Conservation (phyloP, 352 stramenopile species). For the Pythium rishiriense region DNA sequence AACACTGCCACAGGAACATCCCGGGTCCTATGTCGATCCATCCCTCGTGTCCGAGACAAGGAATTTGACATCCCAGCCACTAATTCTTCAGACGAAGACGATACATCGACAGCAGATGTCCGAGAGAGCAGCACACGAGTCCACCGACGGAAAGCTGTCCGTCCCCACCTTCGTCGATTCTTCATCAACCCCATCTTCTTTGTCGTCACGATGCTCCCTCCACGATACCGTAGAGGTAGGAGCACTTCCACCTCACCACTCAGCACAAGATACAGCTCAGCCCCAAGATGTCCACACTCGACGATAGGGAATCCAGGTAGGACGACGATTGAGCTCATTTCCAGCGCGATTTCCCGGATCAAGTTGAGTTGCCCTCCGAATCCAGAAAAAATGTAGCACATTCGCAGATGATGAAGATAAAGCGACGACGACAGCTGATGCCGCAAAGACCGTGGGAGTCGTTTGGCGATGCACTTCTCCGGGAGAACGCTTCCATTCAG, state of each 20-base stretch:
- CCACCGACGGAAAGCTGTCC: background rate
- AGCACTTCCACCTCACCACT: slow-evolving; percentile 56
- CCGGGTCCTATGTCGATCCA: background rate
- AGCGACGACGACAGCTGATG: slow-evolving; percentile 37
- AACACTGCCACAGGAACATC: slow-evolving; percentile 41
- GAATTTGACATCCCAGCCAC: background rate
- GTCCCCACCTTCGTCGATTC: background rate
- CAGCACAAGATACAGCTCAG: slow-evolving; percentile 53
- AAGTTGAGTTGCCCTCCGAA: slow-evolving; percentile 2
- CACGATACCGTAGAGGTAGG: slow-evolving; percentile 27
- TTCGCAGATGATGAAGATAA: slow-evolving; percentile 35
- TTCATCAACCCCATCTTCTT: background rate
- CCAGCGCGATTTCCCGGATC: slow-evolving; percentile 18
- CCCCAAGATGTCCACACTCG: slow-evolving; percentile 44
- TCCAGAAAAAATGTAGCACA: slow-evolving; percentile 15
- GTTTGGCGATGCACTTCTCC: slow-evolving; percentile 45
- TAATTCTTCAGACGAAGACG: background rate
- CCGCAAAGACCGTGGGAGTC: slow-evolving; percentile 51
- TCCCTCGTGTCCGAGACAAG: background rate
- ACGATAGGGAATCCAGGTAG: slow-evolving; percentile 50
- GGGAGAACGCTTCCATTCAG: slow-evolving; percentile 58
- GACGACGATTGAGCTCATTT: slow-evolving; percentile 51
- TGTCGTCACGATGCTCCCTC: slow-evolving; percentile 1
- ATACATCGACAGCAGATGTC: background rate
- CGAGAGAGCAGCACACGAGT: background rate